Evolutionary conservation across 1,284 basidiomycete species (phyloP), one percentile per base, ranked within the genome.

Genomic region (Boletellus sp.): DNA sequence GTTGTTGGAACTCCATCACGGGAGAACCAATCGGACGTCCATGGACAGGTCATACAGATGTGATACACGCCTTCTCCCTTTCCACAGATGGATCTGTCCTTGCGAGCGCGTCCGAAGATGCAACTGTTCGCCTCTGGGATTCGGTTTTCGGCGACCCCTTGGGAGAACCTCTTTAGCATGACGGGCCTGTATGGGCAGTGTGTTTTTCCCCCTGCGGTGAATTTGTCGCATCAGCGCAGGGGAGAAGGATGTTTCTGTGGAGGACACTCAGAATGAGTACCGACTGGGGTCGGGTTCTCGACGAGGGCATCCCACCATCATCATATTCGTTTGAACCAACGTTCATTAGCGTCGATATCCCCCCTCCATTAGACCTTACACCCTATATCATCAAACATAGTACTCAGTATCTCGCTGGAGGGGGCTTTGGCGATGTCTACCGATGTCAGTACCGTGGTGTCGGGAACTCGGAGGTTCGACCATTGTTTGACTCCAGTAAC

Each of bases 111-210:
- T 56, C 56, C 1, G 12, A 3, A 2, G 55, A 57, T 8, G 13
- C 24, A 21, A 58, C 55, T 13, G 40, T 56, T 32, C 47, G 45
- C 41, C 36, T 57, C 13, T 57, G 55, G 55, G 36, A 46, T 16
- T 26, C 43, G 8, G 26, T 38, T n/a, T 26, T 45, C 10, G 51
- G 47, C 12, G 13, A 44, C 21, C 35, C 43, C n/a, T 10, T 45
- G 10, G 21, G 40, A 33, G 8, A 36, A 21, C 46, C 42, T 16
- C 42, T 57, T 7, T 46, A 32, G 26, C 43, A 54, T 30, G 24
- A 18, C 2, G 30, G 16, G 18, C 26, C 8, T 1, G 7, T 8
- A 26, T 53, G 15, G 6, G 22, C 8, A 6, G 28, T 33, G 16
- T 40, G 46, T 33, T 39, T 39, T 8, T 39, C 45, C 1, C 36